Conservation (phyloP, 768 basidiomycete species). For the Suillus occidentalis region DNA sequence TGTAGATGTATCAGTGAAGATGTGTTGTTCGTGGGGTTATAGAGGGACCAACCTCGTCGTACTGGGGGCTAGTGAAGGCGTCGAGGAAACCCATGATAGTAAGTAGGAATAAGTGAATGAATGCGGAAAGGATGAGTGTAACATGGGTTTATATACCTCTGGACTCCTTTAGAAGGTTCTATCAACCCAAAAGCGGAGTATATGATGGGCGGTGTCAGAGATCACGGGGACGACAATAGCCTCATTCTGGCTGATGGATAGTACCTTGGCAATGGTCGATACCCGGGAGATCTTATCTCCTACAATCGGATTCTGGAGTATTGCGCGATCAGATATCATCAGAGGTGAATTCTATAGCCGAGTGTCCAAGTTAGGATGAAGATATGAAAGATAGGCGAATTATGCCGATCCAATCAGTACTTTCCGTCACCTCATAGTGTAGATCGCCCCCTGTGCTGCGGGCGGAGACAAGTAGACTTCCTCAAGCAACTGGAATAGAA, state of each 20-base stretch:
- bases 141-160: conserved; percentile 8
- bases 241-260: background rate
- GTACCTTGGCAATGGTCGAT: background rate
- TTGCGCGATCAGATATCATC: background rate
- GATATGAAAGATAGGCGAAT: conserved; percentile 3
- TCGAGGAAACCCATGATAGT: conserved; percentile 11
- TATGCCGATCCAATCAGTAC: background rate
- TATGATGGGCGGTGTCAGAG: background rate
- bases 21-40: background rate
- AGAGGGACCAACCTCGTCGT: background rate
- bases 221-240: conserved; percentile 5
- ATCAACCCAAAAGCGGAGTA: conserved; percentile 5
- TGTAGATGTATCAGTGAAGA: background rate
- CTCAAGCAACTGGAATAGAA: background rate
- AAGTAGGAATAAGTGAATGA: background rate
- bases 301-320: background rate
- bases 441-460: background rate
- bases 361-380: conserved; percentile 7
- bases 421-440: background rate
- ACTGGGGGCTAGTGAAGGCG: background rate
- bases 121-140: background rate
- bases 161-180: background rate
- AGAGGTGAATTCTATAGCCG: background rate
- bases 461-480: background rate
- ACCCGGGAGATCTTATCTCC: background rate